Conservation (phyloP, 73 alveolate species). For the Blepharisma stoltei region DNA sequence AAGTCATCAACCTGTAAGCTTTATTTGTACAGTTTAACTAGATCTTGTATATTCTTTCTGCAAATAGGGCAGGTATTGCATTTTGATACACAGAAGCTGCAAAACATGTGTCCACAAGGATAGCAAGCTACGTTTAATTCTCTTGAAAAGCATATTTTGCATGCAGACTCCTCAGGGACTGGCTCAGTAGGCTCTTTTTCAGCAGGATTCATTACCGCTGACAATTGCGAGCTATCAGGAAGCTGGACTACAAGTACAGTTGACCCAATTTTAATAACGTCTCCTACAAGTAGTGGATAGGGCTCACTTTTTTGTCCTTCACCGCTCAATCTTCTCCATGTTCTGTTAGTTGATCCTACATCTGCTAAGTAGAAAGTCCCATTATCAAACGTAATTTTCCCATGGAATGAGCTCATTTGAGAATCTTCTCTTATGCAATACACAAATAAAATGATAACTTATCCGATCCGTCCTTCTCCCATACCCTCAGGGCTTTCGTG, state of each 20-base stretch:
- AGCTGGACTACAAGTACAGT: slow-evolving; percentile 22
- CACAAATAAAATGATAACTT: too few species aligned
- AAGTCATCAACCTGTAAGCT: background rate
- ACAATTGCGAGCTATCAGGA: background rate
- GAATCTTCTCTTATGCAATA: slow-evolving; percentile 64
- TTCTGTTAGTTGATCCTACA: slow-evolving; percentile 70
- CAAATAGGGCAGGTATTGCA: slow-evolving; percentile 19
- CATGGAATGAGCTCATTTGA: slow-evolving; percentile 65
- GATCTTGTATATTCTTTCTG: background rate
- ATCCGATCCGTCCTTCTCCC: too few species aligned
- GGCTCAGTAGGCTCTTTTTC: background rate
- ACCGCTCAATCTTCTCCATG: slow-evolving; percentile 64
- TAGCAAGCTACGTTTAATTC: background rate
- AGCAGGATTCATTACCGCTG: background rate
- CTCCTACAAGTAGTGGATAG: slow-evolving; percentile 8
- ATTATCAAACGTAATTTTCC: slow-evolving; percentile 49
- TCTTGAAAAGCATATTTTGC: slow-evolving; percentile 24
- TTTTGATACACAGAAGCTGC: background rate
- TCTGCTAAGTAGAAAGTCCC: slow-evolving; percentile 51
- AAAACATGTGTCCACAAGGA: slow-evolving; percentile 31
- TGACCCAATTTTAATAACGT: slow-evolving; percentile 25
- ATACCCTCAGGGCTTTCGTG: too few species aligned
- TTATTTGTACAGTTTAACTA: slow-evolving; percentile 24
- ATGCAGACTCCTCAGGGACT: slow-evolving; percentile 20
- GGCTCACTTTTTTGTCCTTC: slow-evolving; percentile 62